Base-by-base conservation (phyloP, 345 rosid genomes). In the Ceriops tagal region DNA sequence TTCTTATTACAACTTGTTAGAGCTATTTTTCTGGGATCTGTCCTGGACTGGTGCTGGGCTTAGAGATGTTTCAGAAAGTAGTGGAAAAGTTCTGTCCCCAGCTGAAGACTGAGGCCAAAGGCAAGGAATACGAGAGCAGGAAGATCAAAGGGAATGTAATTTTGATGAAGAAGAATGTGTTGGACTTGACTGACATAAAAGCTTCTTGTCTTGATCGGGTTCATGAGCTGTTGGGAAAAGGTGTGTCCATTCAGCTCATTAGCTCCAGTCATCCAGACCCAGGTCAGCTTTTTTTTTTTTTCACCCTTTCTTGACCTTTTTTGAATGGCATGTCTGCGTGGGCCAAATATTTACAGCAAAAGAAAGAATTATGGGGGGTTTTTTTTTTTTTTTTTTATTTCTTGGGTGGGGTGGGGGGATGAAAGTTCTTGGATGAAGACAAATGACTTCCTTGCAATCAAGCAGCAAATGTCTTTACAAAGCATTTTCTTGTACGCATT, bases 141-240 rank as follows among this genome's bases (percentile, higher is more conserved):
- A 85, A 78, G 82, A 80, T 89, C 53, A 66, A 68, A 53, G 95
- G 89, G 63, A 81, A 76, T 53, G 87, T 87, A 3, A 75, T 84
- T 55, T 75, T 88, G 66, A 91, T 91, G 97, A 89, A 87, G 81
- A 91, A 89, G 79, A 89, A 91, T 57, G 64, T 87, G 51, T 61
- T 91, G 58, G 97, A 91, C 72, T 75, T 91, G 64, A 68, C 63
- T 65, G 95, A 91, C 66, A 49, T 78, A n/a, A 77, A 79, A 64
- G 90, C 96, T 71, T 91, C 95, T 15, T 56, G 80, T 64, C 80
- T 89, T 13, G 97, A 89, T 62, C 84, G 92, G 28, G 27, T 91
- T 67, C 80, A 83, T 69, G 97, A 91, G 78, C 76, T 91, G 71
- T 21, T 78, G 6, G 92, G 97, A 65, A 85, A 68, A 67, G 84